phyloP scores from a whole-genome alignment of 495 filamentous ascomycete species.

The Hypoxylon crocopeplum region DNA sequence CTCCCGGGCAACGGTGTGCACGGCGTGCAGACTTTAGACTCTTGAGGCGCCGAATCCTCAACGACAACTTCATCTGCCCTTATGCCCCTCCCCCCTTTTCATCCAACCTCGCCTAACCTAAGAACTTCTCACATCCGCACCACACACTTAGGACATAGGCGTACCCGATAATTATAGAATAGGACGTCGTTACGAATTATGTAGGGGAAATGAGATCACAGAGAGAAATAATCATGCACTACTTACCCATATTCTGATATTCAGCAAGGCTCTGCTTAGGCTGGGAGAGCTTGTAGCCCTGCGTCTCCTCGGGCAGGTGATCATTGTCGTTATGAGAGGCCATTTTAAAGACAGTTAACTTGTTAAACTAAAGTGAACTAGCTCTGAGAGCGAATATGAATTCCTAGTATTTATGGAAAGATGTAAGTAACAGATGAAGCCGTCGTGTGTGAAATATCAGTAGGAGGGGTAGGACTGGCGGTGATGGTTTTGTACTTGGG shows the following conservation, averaged over 20 bases:
- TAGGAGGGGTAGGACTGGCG: conserved; percentile 12
- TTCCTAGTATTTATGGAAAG: neutral
- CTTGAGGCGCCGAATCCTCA: too few relatives aligned
- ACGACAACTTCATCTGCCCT: too few relatives aligned
- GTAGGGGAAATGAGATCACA: conserved; percentile 13
- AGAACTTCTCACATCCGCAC: too few relatives aligned
- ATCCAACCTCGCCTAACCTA: too few relatives aligned
- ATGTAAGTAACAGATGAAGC: conserved; percentile 8
- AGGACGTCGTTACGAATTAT: neutral
- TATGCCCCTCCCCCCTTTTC: too few relatives aligned
- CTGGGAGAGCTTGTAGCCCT: conserved; percentile 97
- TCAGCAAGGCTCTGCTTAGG: conserved; percentile 93
- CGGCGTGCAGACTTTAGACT: too few relatives aligned
- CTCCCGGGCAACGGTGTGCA: too few relatives aligned
- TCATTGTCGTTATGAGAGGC: conserved; percentile 79
- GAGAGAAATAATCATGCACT: conserved; percentile 7
- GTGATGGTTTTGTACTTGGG: conserved; percentile 26
- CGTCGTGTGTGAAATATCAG: neutral
- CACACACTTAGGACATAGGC: too few relatives aligned
- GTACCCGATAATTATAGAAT: too few relatives aligned
- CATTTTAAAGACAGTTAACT: conserved; percentile 57
- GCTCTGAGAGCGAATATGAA: conserved; percentile 3
- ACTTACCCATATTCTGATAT: conserved; percentile 89
- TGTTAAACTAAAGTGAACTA: neutral
- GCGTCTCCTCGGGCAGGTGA: conserved; percentile 80